Conservation (phyloP, 2,329 filamentous ascomycete species). For the Pseudogymnoascus verrucosus region DNA sequence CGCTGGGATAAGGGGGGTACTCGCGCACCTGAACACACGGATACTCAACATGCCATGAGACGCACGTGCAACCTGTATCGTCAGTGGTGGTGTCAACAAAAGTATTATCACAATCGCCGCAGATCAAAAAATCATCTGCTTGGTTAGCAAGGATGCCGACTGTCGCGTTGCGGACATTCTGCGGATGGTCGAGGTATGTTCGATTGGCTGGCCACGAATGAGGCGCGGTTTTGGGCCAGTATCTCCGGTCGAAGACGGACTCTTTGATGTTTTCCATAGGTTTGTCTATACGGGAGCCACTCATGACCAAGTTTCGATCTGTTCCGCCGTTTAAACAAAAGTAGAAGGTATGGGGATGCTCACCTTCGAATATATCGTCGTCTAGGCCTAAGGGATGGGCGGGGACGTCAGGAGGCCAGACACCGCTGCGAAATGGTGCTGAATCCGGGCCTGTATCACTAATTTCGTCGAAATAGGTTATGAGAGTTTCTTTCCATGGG, state of each 20-base stretch:
- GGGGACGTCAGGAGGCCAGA: background rate
- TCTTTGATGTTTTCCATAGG: background rate
- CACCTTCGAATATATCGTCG: background rate
- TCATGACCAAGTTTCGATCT: background rate
- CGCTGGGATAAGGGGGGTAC: background rate
- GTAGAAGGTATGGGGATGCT: background rate
- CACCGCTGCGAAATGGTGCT: background rate
- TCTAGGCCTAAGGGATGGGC: background rate
- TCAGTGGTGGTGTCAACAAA: background rate
- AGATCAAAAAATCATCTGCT: background rate
- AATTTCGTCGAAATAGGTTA: background rate
- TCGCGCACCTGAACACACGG: background rate
- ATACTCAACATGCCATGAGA: background rate
- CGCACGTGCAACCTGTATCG: background rate
- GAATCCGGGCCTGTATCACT: background rate
- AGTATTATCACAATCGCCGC: background rate
- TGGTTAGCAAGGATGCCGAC: background rate
- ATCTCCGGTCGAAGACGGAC: background rate
- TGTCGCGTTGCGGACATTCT: background rate
- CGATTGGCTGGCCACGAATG: background rate
- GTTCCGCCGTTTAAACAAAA: background rate
- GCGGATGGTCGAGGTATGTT: background rate
- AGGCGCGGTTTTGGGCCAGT: background rate
- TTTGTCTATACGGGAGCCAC: background rate
- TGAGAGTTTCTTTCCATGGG: background rate